phyloP scores from a whole-genome alignment of 495 filamentous ascomycete species.

The Talaromyces liani region DNA sequence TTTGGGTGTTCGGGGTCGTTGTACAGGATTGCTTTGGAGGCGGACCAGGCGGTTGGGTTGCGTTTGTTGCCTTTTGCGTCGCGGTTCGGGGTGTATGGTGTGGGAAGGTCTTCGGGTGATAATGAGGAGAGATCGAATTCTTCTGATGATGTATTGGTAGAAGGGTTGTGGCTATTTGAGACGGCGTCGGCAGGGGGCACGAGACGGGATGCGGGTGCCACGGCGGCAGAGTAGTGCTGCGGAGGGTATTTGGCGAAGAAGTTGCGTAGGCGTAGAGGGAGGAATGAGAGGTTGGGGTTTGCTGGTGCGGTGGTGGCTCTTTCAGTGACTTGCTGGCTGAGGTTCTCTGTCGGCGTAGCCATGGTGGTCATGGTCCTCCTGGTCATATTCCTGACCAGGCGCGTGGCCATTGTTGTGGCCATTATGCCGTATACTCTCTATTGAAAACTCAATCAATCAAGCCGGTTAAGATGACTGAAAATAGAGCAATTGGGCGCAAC shows the following conservation, averaged over 20 bases:
- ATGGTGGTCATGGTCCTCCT: conserved; percentile 18
- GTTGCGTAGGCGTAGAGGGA: conserved; percentile 64
- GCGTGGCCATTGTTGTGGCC: conserved; percentile 1
- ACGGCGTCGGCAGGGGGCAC: conserved; percentile 22
- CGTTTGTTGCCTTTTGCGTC: conserved; percentile 35
- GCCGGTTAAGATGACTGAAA: neutral
- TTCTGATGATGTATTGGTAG: conserved; percentile 12
- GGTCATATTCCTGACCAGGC: neutral
- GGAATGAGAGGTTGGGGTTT: conserved; percentile 12
- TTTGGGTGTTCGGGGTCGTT: conserved; percentile 42
- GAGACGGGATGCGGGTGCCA: conserved; percentile 28
- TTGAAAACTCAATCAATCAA: neutral
- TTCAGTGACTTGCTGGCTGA: neutral
- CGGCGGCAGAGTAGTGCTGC: conserved; percentile 33
- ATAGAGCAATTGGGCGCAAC: neutral
- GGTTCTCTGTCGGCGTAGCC: conserved; percentile 11
- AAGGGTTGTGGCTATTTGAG: conserved; percentile 11
- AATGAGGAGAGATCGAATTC: conserved; percentile 9
- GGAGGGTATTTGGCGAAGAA: conserved; percentile 91
- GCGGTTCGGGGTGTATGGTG: conserved; percentile 40
- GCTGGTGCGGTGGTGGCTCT: neutral
- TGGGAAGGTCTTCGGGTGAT: conserved; percentile 22
- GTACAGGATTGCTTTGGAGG: conserved; percentile 28
- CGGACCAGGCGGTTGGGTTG: conserved; percentile 25
- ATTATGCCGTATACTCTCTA: neutral